Percentiles rank a stretch among this genome's conserved stretches.
Evolutionary conservation across 1,284 basidiomycete species (phyloP).

Genomic region (Schizophyllum amplum): DNA sequence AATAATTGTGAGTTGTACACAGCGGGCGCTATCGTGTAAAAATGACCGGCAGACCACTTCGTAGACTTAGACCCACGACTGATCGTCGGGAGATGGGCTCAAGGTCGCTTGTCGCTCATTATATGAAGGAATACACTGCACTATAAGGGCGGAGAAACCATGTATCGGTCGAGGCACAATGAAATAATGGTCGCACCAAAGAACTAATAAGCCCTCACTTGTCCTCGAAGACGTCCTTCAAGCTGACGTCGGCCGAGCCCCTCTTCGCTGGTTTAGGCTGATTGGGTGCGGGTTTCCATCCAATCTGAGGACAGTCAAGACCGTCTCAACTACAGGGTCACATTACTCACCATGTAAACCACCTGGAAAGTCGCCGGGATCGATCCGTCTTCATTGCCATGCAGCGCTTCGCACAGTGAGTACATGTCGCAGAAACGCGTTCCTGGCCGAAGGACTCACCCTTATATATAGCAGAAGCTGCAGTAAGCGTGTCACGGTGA

Average conservation of each 20-base stretch:
- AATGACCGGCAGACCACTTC: too few relatives aligned
- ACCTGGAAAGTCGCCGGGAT: conserved; percentile 95
- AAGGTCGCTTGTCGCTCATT: too few relatives aligned
- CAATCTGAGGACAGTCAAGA: conserved; percentile 56
- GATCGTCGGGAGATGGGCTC: too few relatives aligned
- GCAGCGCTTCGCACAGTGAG: conserved; percentile 50
- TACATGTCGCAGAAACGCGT: conserved; percentile 1
- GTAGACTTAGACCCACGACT: too few relatives aligned
- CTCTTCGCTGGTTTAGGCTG: conserved; percentile 83
- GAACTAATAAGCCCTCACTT: too few relatives aligned
- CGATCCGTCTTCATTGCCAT: conserved; percentile 76
- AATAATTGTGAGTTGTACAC: too few relatives aligned
- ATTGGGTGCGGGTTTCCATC: conserved; percentile 89
- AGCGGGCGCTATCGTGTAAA: too few relatives aligned
- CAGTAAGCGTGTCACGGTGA: conserved; percentile 81
- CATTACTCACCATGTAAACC: conserved; percentile 75
- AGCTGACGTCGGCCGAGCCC: conserved; percentile 74
- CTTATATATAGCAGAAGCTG: conserved; percentile 91
- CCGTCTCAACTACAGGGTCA: conserved; percentile 3
- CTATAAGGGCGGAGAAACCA: too few relatives aligned
- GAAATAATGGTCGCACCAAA: too few relatives aligned
- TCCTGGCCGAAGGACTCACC: conserved; percentile 35
- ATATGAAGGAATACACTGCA: too few relatives aligned
- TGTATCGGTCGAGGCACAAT: too few relatives aligned
- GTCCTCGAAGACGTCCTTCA: conserved; percentile 70